Base-by-base conservation (phyloP, 2,329 filamentous ascomycete genomes). In the Botrytis squamosa region DNA sequence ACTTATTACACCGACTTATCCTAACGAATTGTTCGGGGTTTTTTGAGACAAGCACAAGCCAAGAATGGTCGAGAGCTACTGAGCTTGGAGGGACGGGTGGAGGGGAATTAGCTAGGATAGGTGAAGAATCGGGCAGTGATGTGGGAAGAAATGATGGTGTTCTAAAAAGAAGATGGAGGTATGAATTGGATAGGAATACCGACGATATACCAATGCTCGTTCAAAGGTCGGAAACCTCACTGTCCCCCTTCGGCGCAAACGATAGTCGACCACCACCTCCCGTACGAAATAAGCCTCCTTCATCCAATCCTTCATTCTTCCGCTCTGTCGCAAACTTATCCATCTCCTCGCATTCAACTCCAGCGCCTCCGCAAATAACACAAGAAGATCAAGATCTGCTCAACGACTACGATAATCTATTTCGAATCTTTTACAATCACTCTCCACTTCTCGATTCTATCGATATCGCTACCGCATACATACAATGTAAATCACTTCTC, bases 371-470 rank as follows among this genome's bases (percentile, higher is more conserved):
- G 38, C 80, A 80, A 33, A 83, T 88, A 25, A 88, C 86, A 22
- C 87, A 88, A 74, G 86, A 89, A 65, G 89, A 93, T 71, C 85
- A 93, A 79, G 93, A 97, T 76, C 88, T 94, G 36, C 87, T 98
- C 65, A 93, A 93, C 78, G 93, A 98, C 84, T 98, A 98, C 83
- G 94, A 97, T 82, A 98, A 98, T 82, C 87, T 98, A 36, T 97
- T 98, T 82, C 93, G 95, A 79, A 92, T 96, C 75, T 97, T 98
- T 85, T 98, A 98, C 86, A 97, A 98, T 82, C 93, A 97, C 81
- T 85, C 94, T 0, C 95, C 95, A 0, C 81, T 90, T 0, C 88
- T 98, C 46, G 95, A 97, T 83, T 88, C 89, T 40, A 87, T 96
- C 82, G 97, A 96, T 82, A 97, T 98, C 76, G 94, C 94, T 71